Percentiles rank a stretch among this genome's conserved stretches.
These are phyloP conservation scores for Vigna unguiculata DNA, from an alignment of 306 rosid species.

Conservation along the genomic window DNA sequence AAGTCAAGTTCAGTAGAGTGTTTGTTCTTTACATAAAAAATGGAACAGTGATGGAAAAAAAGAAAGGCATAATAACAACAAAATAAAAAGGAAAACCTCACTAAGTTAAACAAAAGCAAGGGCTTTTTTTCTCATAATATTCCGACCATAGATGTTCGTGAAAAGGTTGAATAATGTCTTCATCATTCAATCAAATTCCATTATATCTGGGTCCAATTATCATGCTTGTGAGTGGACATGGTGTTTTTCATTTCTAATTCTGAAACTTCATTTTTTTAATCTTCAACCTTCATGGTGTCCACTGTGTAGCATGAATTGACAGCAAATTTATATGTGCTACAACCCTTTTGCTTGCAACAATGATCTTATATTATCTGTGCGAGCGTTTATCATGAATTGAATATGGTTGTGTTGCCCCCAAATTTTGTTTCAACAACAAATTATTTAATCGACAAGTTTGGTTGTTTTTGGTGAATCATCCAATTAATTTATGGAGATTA, in stretches of 20 bases:
- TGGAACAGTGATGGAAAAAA: neutral
- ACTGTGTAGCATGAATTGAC: constrained; percentile 13
- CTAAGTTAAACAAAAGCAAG: constrained; percentile 17
- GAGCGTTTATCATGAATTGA: neutral
- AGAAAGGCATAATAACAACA: neutral
- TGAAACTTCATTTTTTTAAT: neutral
- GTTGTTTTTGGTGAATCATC: neutral
- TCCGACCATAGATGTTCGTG: constrained; percentile 22
- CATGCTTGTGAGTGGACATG: constrained; percentile 21
- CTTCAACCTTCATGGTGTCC: constrained; percentile 15
- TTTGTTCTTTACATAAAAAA: constrained; percentile 1
- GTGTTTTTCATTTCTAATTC: constrained; percentile 19
- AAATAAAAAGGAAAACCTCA: constrained; percentile 28
- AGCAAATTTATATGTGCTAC: neutral
- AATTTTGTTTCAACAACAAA: neutral
- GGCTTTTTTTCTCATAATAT: constrained; percentile 1
- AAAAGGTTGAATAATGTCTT: constrained; percentile 17
- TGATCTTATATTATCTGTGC: constrained; percentile 9
- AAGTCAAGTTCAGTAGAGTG: neutral
- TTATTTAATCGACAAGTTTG: neutral
- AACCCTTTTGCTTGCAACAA: neutral
- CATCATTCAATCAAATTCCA: constrained; percentile 18
- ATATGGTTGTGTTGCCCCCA: too few relatives aligned
- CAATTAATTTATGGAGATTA: neutral
- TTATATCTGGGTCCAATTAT: neutral